Evolutionary conservation across 805 yeast species (phyloP).

Genomic region (Grigorovia transvaalensis): DNA sequence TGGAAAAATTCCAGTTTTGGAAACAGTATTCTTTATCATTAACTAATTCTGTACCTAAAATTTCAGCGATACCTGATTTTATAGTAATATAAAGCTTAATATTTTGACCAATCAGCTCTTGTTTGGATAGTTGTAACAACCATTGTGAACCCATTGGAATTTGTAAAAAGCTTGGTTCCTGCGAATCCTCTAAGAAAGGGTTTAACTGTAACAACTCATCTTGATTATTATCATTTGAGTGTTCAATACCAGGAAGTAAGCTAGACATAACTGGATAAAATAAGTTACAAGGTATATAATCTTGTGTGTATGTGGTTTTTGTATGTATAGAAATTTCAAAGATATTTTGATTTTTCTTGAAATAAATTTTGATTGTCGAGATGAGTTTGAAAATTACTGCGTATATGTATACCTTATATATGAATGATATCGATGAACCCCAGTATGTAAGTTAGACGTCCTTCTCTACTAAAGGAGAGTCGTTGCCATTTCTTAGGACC

Average conservation of each 20-base stretch:
- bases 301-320: too few relatives aligned
- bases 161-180: slow-evolving; percentile 3
- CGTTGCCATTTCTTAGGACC: slow-evolving; percentile 16
- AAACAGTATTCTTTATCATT: slow-evolving; percentile 52
- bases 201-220: not conserved
- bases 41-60: slow-evolving; percentile 89
- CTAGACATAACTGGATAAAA: not conserved
- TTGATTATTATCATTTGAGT: not conserved
- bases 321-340: too few relatives aligned
- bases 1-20: slow-evolving; percentile 42
- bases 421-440: too few relatives aligned
- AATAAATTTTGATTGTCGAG: too few relatives aligned
- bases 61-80: slow-evolving; percentile 69
- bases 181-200: slow-evolving; percentile 1
- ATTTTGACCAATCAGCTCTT: slow-evolving; percentile 22
- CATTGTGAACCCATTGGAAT: slow-evolving; percentile 23
- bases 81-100: slow-evolving; percentile 27
- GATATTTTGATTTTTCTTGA: too few relatives aligned
- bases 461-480: slow-evolving; percentile 14
- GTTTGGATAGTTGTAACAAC: slow-evolving; percentile 26
- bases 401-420: too few relatives aligned
- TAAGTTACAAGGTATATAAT: too few relatives aligned
- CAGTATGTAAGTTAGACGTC: slow-evolving; percentile 4
- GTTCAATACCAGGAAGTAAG: not conserved
- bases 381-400: too few relatives aligned